These are phyloP conservation scores for Pythium graminicola DNA, from an alignment of 352 stramenopile species.

Conservation along the genomic window DNA sequence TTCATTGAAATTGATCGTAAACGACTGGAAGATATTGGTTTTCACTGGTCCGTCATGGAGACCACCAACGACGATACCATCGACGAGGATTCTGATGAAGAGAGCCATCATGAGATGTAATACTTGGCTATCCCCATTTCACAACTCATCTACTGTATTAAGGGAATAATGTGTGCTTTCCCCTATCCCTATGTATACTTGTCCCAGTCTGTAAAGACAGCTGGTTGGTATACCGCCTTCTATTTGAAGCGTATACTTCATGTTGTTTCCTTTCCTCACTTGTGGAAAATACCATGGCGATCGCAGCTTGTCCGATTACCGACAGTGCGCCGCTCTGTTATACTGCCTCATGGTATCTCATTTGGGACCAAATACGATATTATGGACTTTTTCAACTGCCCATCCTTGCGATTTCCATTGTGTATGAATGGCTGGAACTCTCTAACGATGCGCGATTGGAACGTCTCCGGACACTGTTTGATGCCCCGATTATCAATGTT, in stretches of 20 bases:
- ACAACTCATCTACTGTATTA: no score
- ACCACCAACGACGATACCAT: background rate
- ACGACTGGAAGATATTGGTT: constrained; percentile 40
- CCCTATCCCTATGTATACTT: no score
- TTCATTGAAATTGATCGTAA: constrained; percentile 48
- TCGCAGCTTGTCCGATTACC: constrained; percentile 52
- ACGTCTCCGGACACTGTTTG: constrained; percentile 56
- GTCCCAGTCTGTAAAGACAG: no score
- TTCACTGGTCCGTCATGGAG: constrained; percentile 33
- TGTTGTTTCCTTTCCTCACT: no score
- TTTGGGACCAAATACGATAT: constrained; percentile 73
- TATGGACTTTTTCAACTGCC: constrained; percentile 74
- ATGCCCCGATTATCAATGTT: constrained; percentile 59
- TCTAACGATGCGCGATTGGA: constrained; percentile 55
- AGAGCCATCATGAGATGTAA: no score
- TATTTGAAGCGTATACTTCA: no score
- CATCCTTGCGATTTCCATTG: constrained; percentile 55
- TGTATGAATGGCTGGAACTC: constrained; percentile 81
- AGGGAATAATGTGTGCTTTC: no score
- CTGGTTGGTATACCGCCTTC: no score
- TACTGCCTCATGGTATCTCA: constrained; percentile 76
- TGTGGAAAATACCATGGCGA: no score
- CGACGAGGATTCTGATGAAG: background rate
- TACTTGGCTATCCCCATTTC: no score
- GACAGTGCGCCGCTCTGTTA: constrained; percentile 52